Percentiles rank a stretch among this genome's conserved stretches.
Evolutionary conservation across 352 stramenopile genomes (phyloP).

Genomic region (Phytophthora chlamydospora): DNA sequence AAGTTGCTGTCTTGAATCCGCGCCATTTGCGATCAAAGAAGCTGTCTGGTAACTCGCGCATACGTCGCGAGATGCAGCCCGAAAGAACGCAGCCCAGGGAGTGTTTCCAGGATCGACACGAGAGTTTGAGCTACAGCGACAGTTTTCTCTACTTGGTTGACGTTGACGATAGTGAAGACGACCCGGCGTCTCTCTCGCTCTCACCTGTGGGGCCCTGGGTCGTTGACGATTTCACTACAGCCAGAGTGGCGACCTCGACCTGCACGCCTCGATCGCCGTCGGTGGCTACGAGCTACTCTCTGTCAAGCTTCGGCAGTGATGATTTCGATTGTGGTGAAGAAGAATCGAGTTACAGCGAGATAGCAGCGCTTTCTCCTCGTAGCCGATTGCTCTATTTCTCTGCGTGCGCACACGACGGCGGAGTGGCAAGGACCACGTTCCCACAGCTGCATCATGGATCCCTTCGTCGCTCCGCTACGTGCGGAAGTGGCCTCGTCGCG

Average conservation of each 20-base stretch:
- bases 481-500: slow-evolving; percentile 7
- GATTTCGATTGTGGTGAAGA: slow-evolving; percentile 32
- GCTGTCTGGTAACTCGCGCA: slow-evolving; percentile 1
- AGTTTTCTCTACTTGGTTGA: slow-evolving; percentile 36
- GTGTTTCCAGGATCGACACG: slow-evolving; percentile 1
- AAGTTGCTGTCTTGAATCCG: slow-evolving; percentile 21
- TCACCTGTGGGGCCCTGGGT: slow-evolving; percentile 67
- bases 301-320: slow-evolving; percentile 31
- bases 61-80: neutral
- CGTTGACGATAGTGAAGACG: slow-evolving; percentile 17
- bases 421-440: neutral
- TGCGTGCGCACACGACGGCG: slow-evolving; percentile 35
- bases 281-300: slow-evolving; percentile 28
- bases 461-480: slow-evolving; percentile 27
- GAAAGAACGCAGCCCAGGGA: neutral
- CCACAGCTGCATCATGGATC: neutral
- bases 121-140: slow-evolving; percentile 14
- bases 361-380: slow-evolving; percentile 56
- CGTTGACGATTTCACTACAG: slow-evolving; percentile 22
- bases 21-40: slow-evolving; percentile 9
- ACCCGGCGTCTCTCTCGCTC: slow-evolving; percentile 18
- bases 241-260: neutral
- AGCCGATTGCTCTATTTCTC: slow-evolving; percentile 73
- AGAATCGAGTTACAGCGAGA: slow-evolving; percentile 10
- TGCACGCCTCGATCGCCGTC: slow-evolving; percentile 27